Percentiles rank a stretch among this genome's conserved stretches.
Evolutionary conservation across 2,329 filamentous ascomycete genomes (phyloP).

Genomic region (Calonectria pseudoturangicola): DNA sequence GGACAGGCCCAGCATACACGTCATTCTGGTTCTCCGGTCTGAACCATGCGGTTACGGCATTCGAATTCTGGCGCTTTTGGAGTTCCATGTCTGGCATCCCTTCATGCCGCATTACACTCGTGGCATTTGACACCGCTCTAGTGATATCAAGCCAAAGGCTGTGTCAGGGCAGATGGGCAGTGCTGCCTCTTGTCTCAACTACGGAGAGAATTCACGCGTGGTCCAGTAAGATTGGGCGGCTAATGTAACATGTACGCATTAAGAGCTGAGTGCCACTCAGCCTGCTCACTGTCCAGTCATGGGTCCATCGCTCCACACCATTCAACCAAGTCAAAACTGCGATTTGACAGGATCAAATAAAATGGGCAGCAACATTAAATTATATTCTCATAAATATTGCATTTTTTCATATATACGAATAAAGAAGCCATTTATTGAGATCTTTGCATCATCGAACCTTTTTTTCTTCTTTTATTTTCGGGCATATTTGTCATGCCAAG

Average conservation of each 20-base stretch:
- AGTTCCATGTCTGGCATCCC: background rate
- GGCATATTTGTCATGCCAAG: background rate
- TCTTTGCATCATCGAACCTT: too few species aligned
- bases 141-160: too few species aligned
- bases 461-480: background rate
- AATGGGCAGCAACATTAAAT: too few species aligned
- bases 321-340: background rate
- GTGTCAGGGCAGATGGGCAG: background rate
- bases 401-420: background rate
- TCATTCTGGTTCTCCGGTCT: conserved; percentile 11
- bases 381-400: background rate
- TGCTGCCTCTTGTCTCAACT: background rate
- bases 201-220: background rate
- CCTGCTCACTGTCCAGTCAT: background rate
- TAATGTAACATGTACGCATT: background rate
- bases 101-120: background rate
- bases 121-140: background rate
- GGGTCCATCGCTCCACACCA: background rate
- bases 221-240: background rate
- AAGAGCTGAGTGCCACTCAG: background rate
- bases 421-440: too few species aligned
- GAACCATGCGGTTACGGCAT: conserved; percentile 30
- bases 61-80: background rate
- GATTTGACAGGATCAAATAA: background rate
- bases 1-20: conserved; percentile 7